phyloP scores from a whole-genome alignment of 129 eudicot genomes.

The Erigeron canadensis region DNA sequence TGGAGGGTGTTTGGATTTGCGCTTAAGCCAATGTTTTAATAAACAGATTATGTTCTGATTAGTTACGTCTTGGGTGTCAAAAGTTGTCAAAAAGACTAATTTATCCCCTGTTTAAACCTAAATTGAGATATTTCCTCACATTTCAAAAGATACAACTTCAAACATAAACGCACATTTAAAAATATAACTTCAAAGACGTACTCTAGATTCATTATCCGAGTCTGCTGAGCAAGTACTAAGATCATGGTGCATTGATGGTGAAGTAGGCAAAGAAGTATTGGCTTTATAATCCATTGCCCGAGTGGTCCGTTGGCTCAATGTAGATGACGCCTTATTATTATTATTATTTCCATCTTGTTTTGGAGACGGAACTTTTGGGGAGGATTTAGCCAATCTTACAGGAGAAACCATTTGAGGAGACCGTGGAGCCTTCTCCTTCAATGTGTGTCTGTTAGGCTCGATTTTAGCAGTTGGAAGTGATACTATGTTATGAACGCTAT shows the following conservation, averaged over 20 bases:
- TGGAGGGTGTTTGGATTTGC: not conserved
- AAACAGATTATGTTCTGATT: too few species aligned
- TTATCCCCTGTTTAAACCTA: too few species aligned
- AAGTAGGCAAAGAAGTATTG: conserved; percentile 40
- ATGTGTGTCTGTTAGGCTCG: conserved; percentile 19
- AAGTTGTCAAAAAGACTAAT: too few species aligned
- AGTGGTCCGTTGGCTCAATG: conserved; percentile 43
- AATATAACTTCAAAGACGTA: conserved; percentile 35
- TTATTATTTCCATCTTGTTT: conserved; percentile 35
- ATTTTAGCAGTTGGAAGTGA: not conserved
- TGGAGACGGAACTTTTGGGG: conserved; percentile 48
- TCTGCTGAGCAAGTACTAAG: conserved; percentile 51
- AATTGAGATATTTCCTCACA: not conserved
- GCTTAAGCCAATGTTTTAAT: not conserved
- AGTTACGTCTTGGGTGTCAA: too few species aligned
- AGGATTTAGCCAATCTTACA: conserved; percentile 36
- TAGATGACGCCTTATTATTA: conserved; percentile 37
- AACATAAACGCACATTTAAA: not conserved
- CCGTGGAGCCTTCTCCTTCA: conserved; percentile 26
- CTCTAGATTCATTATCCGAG: conserved; percentile 58
- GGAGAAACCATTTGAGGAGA: conserved; percentile 37
- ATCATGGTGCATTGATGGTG: conserved; percentile 44
- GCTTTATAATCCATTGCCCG: conserved; percentile 36
- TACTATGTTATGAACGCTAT: not conserved
- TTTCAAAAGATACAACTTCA: not conserved